Evolutionary conservation across 768 basidiomycete genomes (phyloP).

Genomic region (Termitomyces sp.): DNA sequence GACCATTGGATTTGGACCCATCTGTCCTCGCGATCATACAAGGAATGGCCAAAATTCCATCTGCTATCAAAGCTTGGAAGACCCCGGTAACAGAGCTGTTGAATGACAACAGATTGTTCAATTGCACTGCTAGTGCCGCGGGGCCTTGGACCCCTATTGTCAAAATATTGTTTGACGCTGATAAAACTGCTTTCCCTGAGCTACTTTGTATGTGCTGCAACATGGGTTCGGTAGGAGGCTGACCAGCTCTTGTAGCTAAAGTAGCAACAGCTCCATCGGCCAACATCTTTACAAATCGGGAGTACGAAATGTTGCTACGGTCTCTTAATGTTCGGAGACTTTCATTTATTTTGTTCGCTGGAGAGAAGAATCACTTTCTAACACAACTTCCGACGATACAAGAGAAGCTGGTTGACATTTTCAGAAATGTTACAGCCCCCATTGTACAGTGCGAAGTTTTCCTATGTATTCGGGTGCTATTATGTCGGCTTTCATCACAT

Average conservation of each 20-base stretch:
- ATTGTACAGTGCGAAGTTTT: slow-evolving; percentile 94
- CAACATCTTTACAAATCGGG: slow-evolving; percentile 94
- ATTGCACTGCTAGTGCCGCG: slow-evolving; percentile 54
- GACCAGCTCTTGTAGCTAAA: slow-evolving; percentile 43
- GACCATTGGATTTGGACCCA: slow-evolving; percentile 76
- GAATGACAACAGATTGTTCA: slow-evolving; percentile 86
- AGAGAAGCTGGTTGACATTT: slow-evolving; percentile 92
- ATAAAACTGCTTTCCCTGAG: slow-evolving; percentile 84
- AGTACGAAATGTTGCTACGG: slow-evolving; percentile 87
- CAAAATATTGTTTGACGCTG: slow-evolving; percentile 76
- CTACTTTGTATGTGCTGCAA: slow-evolving; percentile 59
- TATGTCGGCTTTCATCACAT: slow-evolving; percentile 87
- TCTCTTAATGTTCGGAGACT: slow-evolving; percentile 85
- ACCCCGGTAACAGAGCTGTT: slow-evolving; percentile 76
- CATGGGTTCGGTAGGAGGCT: not conserved
- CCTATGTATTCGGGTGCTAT: slow-evolving; percentile 84
- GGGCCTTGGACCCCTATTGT: slow-evolving; percentile 75
- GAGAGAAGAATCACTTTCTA: slow-evolving; percentile 89
- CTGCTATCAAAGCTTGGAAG: slow-evolving; percentile 83
- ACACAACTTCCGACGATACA: slow-evolving; percentile 91
- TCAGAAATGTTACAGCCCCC: slow-evolving; percentile 75
- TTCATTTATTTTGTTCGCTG: slow-evolving; percentile 81
- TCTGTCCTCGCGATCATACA: slow-evolving; percentile 63
- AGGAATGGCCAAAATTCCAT: slow-evolving; percentile 77
- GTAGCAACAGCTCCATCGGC: slow-evolving; percentile 85